These are phyloP conservation scores for Rhizophora mangle DNA, from an alignment of 345 rosid genomes.

Conservation along the genomic window DNA sequence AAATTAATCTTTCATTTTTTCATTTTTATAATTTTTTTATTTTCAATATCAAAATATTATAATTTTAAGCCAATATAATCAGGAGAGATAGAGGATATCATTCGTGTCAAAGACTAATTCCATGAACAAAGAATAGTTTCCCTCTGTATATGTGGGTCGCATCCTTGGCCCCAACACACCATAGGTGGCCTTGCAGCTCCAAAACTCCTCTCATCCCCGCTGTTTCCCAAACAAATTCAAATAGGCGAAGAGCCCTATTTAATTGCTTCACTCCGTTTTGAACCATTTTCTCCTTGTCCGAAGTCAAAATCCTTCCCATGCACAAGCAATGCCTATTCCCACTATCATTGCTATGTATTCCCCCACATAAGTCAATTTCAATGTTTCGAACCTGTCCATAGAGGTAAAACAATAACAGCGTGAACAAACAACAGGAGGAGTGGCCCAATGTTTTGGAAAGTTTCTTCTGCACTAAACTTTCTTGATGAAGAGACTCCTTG, in stretches of 20 bases:
- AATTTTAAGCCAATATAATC: not conserved
- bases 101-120: slow-evolving; percentile 40
- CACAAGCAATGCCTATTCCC: slow-evolving; percentile 37
- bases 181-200: slow-evolving; percentile 66
- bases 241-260: slow-evolving; percentile 61
- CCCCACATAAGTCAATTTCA: slow-evolving; percentile 66
- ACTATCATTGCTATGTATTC: slow-evolving; percentile 31
- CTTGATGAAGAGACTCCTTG: slow-evolving; percentile 63
- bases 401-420: slow-evolving; percentile 66
- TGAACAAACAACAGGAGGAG: slow-evolving; percentile 70
- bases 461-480: slow-evolving; percentile 63
- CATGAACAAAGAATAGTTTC: slow-evolving; percentile 52
- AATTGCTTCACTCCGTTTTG: slow-evolving; percentile 65
- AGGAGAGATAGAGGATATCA: not conserved
- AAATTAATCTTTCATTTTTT: too few species aligned
- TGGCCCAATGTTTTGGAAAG: slow-evolving; percentile 61
- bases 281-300: slow-evolving; percentile 49
- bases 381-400: slow-evolving; percentile 60
- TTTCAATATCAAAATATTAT: too few species aligned
- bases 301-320: slow-evolving; percentile 69
- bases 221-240: slow-evolving; percentile 70
- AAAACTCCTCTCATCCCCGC: slow-evolving; percentile 62
- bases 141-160: slow-evolving; percentile 46
- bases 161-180: slow-evolving; percentile 59
- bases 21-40: too few species aligned